Evolutionary conservation across 495 filamentous ascomycete genomes (phyloP), one percentile per base, ranked within the genome.

Genomic region (Hyaloscypha hepaticicola): DNA sequence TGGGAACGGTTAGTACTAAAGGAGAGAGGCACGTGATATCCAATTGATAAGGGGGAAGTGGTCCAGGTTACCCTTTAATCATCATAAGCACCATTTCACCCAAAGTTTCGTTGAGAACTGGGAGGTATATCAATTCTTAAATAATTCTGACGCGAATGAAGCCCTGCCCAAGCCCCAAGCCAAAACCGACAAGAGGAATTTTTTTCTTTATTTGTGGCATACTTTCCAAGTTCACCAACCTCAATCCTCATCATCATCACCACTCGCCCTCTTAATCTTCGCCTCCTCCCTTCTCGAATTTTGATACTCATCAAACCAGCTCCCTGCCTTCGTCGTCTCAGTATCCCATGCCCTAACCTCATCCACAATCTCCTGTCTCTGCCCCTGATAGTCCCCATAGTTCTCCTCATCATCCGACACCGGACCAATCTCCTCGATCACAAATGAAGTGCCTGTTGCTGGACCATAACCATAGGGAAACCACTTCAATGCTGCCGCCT

Each of bases 391-490:
- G 16, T 78, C 77, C 5, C 77, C 76, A 65, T 78, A 77, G 26
- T 77, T 69, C 34, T 78, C 77, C 56, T 79, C 76, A 55, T 79
- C 77, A 25, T 78, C 77, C 31, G 72, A 69, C 14, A 74, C 65
- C 31, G 77, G 75, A 0, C 74, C 76, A 24, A 76, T 69, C 60
- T 79, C 77, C 61, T 79, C 75, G 56, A 79, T 74, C 1, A 76
- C 75, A 28, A 78, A 75, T 29, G 29, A 69, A 0, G 66, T 69
- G 6, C 72, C 75, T 1, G 64, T 75, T n/a, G 75, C 72, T 5
- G 76, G 75, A 0, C 77, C 77, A 66, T 69, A 79, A 12, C 77
- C 77, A 55, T 76, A 77, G 3, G 77, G 76, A 58, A 79, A 79
- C 65, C 72, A 78, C 55, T 79, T 79, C n/a, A 68, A 49, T 0